Base-by-base conservation (phyloP, 345 rosid genomes). In the Salix exigua region DNA sequence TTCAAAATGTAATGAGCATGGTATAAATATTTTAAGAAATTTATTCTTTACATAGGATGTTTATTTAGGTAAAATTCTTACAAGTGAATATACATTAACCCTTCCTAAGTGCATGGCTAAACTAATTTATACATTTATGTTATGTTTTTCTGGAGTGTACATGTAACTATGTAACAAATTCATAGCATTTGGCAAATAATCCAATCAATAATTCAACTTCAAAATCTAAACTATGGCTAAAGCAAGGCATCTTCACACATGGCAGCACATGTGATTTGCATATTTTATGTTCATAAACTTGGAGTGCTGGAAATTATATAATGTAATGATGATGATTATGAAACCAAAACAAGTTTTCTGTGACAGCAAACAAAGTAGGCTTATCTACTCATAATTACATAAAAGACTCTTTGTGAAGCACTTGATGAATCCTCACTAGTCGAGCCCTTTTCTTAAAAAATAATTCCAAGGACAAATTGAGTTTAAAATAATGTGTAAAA, bases 221-320 rank as follows among this genome's bases (percentile, higher is more conserved):
- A 21, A 6, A 12, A 23, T 23, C 63, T 10, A 9, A 23, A 58
- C 63, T 0, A 23, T 23, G 63, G 14, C 13, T 3, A 58, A 58
- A 58, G 63, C 50, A 42, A 50, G 40, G 62, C 31, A 70, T 70
- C 73, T 70, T 50, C 55, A 70, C 73, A 70, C 25, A 70, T 28
- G 73, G 73, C 0, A 46, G n/a, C 38, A 44, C 60, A 69, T 69
- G 58, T 16, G 7, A 30, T 18, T 46, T 30, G 42, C n/a, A 18
- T 48, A 70, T 18, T 70, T 70, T 48, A 8, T 3, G n/a, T 0
- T 2, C 18, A 44, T 25, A 5, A 46, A 16, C 40, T 25, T 30
- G 17, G 7, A 16, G 37, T 17, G 6, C 55, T 55, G 25, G 2
- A 55, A 44, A 55, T 55, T 55, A 9, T 8, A 40, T 40, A 40